Base-by-base conservation (phyloP, 129 eudicot genomes). In the Silybum marianum region DNA sequence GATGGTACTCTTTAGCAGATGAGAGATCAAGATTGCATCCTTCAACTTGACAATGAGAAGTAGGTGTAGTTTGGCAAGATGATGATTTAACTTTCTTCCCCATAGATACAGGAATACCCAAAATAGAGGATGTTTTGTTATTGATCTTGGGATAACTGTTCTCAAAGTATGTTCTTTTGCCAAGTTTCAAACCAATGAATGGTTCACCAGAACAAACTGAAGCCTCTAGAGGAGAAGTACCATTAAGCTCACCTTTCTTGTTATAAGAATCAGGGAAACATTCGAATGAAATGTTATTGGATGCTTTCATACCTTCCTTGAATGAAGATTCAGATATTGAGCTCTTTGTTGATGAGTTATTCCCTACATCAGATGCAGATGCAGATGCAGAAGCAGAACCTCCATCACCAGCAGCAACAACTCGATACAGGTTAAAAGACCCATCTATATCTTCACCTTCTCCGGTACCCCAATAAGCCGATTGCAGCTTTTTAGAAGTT, bases 11-110 rank as follows among this genome's bases (percentile, higher is more conserved):
- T 58, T 93, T 93, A 40, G 91, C 91, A 14, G 93, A 84, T 7
- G 95, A 88, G 68, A 93, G 95, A 72, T 93, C 97, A 75, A 90
- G 84, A 67, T 90, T 89, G 91, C 98, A 93, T 69, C 93, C 93
- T 86, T 93, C 97, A 70, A 91, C 98, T 74, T 91, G 92, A 81
- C 98, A 93, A 71, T 84, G 83, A 16, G 86, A 89, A 28, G 74
- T 36, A 4, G 86, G 75, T 40, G 71, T 80, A 66, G 65, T 88
- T 78, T 85, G 92, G 76, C 78, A 66, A 7, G 88, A 58, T 73
- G 88, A 58, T 73, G 90, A 58, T 81, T 84, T 92, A 36, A 84
- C 74, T 85, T 89, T 95, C 90, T 92, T 92, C 74, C 81, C 73
- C 4, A 78, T n/a, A n/a, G 90, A 46, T 51, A 81, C 87, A 63